Base-by-base conservation (phyloP, 129 eudicot species). In the Pseudognaphalium luteoalbum region DNA sequence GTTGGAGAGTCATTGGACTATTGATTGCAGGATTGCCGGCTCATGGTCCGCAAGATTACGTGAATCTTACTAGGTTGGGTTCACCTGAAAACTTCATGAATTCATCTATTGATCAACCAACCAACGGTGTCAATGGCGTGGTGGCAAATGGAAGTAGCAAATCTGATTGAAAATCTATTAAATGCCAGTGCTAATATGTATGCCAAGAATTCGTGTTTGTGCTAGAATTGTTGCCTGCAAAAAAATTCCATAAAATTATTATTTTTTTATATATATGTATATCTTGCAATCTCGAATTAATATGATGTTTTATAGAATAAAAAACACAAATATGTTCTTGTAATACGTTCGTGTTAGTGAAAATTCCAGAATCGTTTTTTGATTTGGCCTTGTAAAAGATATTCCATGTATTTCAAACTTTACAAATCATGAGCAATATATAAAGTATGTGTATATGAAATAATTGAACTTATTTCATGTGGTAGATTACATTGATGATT, bases 31-130 rank as follows among this genome's bases (percentile, higher is more conserved):
- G 88, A 14, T 11, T 87, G 14, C 70, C 86, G 0, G 92, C 82
- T 33, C 92, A 90, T 70, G 76, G 83, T 1, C 85, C 86, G 3
- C 79, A 78, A 30, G 92, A 90, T 54, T 90, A 90, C 42, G 83
- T 90, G 22, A 90, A 87, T 83, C 84, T 85, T 39, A 73, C 87
- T 20, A 70, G 90, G 51, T 56, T 86, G 70, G 91, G 86, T 57
- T 76, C 78, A 32, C 81, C 72, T 9, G 66, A 73, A 60, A 32
- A 61, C 62, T 83, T 67, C 30, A 50, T 50, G 56, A 37, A 19
- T 42, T 44, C 50, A 39, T 42, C 68, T 2, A 15, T 11, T 0
- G 29, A 35, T 17, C 25, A 68, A 42, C 4, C 74, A 73, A 57
- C 51, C 64, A 57, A 62, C 14, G 58, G 21, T 47, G 68, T 67